Evolutionary conservation across 495 filamentous ascomycete genomes (phyloP).

Genomic region (Collariella sp.): DNA sequence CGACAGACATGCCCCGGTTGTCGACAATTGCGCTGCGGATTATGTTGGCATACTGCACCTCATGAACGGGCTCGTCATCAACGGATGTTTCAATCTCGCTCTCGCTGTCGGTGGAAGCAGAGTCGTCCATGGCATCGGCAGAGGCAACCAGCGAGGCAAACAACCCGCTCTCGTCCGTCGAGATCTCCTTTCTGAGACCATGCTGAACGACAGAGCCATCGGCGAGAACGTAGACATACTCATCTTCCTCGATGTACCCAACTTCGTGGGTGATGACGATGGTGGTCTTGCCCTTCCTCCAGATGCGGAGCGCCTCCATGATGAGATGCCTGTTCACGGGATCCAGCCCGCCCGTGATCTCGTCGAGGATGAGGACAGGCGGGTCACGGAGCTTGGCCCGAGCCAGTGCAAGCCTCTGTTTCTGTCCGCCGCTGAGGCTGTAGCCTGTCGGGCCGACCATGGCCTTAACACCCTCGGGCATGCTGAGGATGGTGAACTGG

Average conservation of each 20-base stretch:
- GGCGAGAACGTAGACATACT: slow-evolving; percentile 78
- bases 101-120: background rate
- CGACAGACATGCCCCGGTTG: slow-evolving; percentile 3
- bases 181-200: slow-evolving; percentile 44
- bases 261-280: slow-evolving; percentile 91
- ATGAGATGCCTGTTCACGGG: slow-evolving; percentile 55
- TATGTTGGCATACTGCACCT: slow-evolving; percentile 11
- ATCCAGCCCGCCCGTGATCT: slow-evolving; percentile 79
- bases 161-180: slow-evolving; percentile 21
- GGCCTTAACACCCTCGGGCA: slow-evolving; percentile 71
- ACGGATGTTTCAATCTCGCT: background rate
- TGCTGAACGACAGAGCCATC: slow-evolving; percentile 59
- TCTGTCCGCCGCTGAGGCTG: slow-evolving; percentile 77
- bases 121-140: slow-evolving; percentile 11
- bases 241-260: slow-evolving; percentile 61
- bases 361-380: slow-evolving; percentile 79
- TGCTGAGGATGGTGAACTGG: slow-evolving; percentile 55
- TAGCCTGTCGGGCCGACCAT: slow-evolving; percentile 60
- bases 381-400: slow-evolving; percentile 69
- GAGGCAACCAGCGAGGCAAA: slow-evolving; percentile 26
- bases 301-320: slow-evolving; percentile 63
- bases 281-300: slow-evolving; percentile 73
- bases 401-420: slow-evolving; percentile 66
- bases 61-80: slow-evolving; percentile 3
- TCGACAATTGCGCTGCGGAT: slow-evolving; percentile 10